These are phyloP conservation scores for Crithidia acanthocephali DNA, from an alignment of 208 protist genomes.

Conservation along the genomic window DNA sequence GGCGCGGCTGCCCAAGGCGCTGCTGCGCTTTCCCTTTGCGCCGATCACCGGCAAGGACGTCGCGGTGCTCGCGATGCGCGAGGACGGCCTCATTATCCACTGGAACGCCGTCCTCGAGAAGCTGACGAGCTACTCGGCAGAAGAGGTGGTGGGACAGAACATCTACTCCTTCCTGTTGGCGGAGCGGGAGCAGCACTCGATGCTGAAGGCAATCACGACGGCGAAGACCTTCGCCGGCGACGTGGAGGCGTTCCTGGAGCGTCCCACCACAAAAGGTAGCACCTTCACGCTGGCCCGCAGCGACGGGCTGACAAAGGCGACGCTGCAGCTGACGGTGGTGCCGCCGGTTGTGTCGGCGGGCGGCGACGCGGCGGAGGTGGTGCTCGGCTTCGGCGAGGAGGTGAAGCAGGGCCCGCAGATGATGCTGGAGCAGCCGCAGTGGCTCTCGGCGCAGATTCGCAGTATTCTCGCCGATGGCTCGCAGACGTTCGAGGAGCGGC, in stretches of 20 bases:
- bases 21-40: slow-evolving; percentile 39
- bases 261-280: slow-evolving; percentile 20
- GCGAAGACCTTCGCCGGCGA: slow-evolving; percentile 74
- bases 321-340: slow-evolving; percentile 56
- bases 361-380: slow-evolving; percentile 57
- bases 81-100: slow-evolving; percentile 78
- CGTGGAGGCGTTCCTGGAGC: slow-evolving; percentile 53
- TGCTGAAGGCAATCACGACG: slow-evolving; percentile 63
- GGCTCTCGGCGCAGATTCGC: slow-evolving; percentile 67
- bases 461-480: slow-evolving; percentile 55
- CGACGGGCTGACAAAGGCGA: slow-evolving; percentile 79
- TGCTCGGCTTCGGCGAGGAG: slow-evolving; percentile 75
- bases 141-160: slow-evolving; percentile 79
- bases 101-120: slow-evolving; percentile 74
- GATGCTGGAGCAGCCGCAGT: slow-evolving; percentile 66
- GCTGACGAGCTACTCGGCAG: slow-evolving; percentile 70
- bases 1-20: slow-evolving; percentile 9
- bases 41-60: slow-evolving; percentile 21
- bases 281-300: slow-evolving; percentile 69
- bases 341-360: slow-evolving; percentile 64
- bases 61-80: slow-evolving; percentile 69
- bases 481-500: slow-evolving; percentile 60
- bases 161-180: slow-evolving; percentile 83
- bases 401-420: slow-evolving; percentile 45
- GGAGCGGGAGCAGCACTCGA: slow-evolving; percentile 69